Evolutionary conservation across 192 early-diverging fungal species (phyloP), one percentile per base, ranked within the genome.

Genomic region (Funneliformis geosporum): DNA sequence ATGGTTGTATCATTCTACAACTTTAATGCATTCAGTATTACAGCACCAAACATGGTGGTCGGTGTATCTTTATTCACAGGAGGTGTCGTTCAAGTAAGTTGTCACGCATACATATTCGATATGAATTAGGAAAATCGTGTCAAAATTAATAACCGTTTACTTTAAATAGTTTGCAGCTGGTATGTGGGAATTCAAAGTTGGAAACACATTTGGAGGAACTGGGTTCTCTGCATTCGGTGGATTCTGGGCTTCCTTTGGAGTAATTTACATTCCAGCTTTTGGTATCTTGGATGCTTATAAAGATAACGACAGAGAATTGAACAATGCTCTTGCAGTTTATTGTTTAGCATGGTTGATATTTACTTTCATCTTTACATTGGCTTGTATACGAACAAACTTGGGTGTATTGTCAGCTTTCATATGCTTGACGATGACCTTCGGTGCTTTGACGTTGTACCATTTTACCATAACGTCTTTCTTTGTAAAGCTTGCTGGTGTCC

Each of bases 171-270:
- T 94, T 43, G 82, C 92, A 14, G 92, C 92, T 77, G 94, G 94
- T 66, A 93, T 95, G 93, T 94, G 92, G 93, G 93, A 94, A 87
- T 94, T 93, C 83, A 88, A 85, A 66, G 83, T 86, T 9, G 90
- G 92, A 70, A 95, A 95, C 79, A 94, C 92, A 8, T 95, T 95
- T 86, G 94, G 94, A 80, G 94, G 91, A 64, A 94, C 92, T 10
- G 92, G 92, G 9, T 95, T 95, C 84, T 47, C 55, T 3, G 77
- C 77, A 14, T 79, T 79, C 50, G 77, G 77, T 59, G 77, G 77
- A 14, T 79, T 79, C 33, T 79, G 77, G 77, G 50, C 67, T 27
- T 79, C 77, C 10, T 79, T 23, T 14, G 77, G 65, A 23, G 66
- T 12, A 42, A 25, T 79, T 5, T 79, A n/a, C 60, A 39, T 60